Evolutionary conservation across 2,329 filamentous ascomycete species (phyloP).

Genomic region (Scedosporium aurantiacum): DNA sequence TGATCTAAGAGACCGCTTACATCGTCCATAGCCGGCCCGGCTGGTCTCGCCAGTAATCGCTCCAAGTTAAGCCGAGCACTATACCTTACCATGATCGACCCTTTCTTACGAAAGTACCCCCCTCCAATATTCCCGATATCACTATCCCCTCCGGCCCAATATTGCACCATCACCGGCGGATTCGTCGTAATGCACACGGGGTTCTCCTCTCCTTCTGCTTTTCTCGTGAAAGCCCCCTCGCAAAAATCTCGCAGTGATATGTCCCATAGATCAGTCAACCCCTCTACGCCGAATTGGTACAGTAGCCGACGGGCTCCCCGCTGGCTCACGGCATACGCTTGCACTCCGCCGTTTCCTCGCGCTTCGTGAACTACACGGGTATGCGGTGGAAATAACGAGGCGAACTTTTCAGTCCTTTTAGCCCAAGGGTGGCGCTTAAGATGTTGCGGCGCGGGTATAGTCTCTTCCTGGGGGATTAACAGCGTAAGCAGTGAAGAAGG

Average conservation of each 20-base stretch:
- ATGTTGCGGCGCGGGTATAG: slow-evolving; percentile 19
- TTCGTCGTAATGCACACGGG: slow-evolving; percentile 5
- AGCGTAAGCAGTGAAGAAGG: slow-evolving; percentile 3
- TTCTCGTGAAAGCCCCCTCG: slow-evolving; percentile 19
- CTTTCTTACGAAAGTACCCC: slow-evolving; percentile 5
- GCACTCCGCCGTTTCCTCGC: slow-evolving; percentile 25
- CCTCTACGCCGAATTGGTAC: slow-evolving; percentile 30
- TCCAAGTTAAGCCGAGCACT: slow-evolving; percentile 5
- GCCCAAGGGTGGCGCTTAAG: slow-evolving; percentile 23
- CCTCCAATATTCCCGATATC: slow-evolving; percentile 7
- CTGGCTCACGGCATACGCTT: slow-evolving; percentile 30
- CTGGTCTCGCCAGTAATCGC: background rate
- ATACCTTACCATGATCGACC: slow-evolving; percentile 3
- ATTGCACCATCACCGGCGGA: slow-evolving; percentile 7
- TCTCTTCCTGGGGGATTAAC: slow-evolving; percentile 20
- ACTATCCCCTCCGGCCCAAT: background rate
- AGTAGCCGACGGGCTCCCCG: slow-evolving; percentile 29
- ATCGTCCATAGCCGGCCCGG: background rate
- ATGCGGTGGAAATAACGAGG: slow-evolving; percentile 25
- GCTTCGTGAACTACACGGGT: slow-evolving; percentile 32
- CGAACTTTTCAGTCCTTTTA: slow-evolving; percentile 12
- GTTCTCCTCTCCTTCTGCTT: background rate
- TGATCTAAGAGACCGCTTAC: slow-evolving; percentile 3
- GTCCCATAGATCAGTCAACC: slow-evolving; percentile 28
- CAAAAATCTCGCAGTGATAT: slow-evolving; percentile 35